Base-by-base conservation (phyloP, 345 rosid genomes). In the Trapa incisa region DNA sequence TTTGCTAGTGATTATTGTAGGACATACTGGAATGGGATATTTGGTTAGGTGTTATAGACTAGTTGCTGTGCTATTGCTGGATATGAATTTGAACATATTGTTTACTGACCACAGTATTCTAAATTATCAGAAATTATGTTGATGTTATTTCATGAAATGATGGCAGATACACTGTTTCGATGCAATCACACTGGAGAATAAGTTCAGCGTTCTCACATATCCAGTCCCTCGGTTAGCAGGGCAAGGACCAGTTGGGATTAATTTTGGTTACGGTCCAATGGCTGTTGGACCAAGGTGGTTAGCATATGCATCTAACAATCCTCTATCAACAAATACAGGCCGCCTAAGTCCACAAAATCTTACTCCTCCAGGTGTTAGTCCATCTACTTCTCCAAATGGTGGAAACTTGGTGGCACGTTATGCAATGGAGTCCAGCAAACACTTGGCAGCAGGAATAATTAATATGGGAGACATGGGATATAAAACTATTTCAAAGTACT, bases 201-300 rank as follows among this genome's bases (percentile, higher is more conserved):
- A 86, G 77, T 94, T 91, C 85, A 87, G 86, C 67, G 93, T 94
- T 68, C 93, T 89, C 76, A 89, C 96, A 39, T 86, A 94, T 79
- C 93, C 96, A 72, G 89, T 89, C 76, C 96, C 99, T 73, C 97
- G 87, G 79, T 73, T 89, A 72, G 81, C 80, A 68, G 87, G 89
- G 73, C 97, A 84, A 80, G 95, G 85, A 73, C 81, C 82, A 22
- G 75, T 83, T 73, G 82, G 89, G 65, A 85, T 85, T 41, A 91
- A 86, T 75, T 75, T 91, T 64, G 96, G 96, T 63, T 87, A 86
- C 78, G 99, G 99, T 76, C 96, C 97, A 53, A 85, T 94, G 96
- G 91, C 96, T 75, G 91, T 94, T 72, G 97, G 97, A 73, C 89
- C 92, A 48, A 87, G 96, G 81, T 94, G 99, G 99, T 75, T 94